Base-by-base conservation (phyloP, 257 asterid species). In the Plectranthus barbatus region DNA sequence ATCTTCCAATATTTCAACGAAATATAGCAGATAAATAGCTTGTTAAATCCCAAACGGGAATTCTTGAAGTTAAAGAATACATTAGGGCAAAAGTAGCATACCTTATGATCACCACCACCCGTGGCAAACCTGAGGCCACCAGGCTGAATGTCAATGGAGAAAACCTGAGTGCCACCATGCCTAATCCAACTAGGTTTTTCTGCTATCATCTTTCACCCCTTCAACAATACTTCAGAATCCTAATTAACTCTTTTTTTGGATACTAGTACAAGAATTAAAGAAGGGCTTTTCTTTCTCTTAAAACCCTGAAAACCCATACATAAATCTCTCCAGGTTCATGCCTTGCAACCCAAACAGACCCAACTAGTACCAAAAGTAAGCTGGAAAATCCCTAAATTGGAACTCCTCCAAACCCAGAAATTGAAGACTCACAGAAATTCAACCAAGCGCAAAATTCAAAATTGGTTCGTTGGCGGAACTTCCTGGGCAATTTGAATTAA, bases 81-180 rank as follows among this genome's bases (percentile, higher is more conserved):
- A 51, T 41, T 56, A 51, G 53, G 36, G 23, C 12, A 63, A 19
- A 41, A 40, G 8, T 6, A 61, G 37, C 36, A 56, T 59, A 85
- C 97, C 97, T 90, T 90, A 67, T 90, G 93, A 78, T 90, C 97
- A 74, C 97, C 97, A 72, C 96, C 97, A 26, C 97, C 97, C 52
- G 97, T 87, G 49, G 97, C 97, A 73, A 90, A 87, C 88, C 97
- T 82, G 69, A 90, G 96, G 56, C 95, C 95, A 42, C 97, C 96
- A 61, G 97, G 97, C 73, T 90, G 97, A 72, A 90, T 90, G 73
- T 90, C 97, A 79, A 90, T 83, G 44, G 97, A 85, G 88, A 90
- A 90, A 62, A 90, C 82, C 76, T 90, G 97, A 37, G 89, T 82
- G 45, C 93, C 89, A 24, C 86, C 96, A 82, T 90, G 97, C 73